These are phyloP conservation scores for Botryotinia globosa DNA, from an alignment of 2,329 filamentous ascomycete genomes.

Conservation along the genomic window DNA sequence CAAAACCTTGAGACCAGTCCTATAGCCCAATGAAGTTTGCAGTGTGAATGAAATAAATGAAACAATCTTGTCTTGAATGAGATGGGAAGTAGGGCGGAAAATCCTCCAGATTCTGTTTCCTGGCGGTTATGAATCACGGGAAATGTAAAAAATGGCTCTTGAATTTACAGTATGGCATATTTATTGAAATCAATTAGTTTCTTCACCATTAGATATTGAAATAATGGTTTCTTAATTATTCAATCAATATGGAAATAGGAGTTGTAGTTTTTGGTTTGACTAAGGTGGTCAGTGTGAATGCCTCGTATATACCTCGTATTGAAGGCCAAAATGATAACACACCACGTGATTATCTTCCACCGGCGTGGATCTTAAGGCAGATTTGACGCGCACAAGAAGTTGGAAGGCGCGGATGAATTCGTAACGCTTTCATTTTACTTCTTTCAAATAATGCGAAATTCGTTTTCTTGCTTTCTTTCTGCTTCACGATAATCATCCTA, in stretches of 20 bases:
- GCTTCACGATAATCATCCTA: neutral
- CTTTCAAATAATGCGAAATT: neutral
- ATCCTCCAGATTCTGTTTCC: neutral
- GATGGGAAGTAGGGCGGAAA: neutral
- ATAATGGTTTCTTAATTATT: neutral
- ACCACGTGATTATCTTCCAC: neutral
- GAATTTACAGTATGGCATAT: neutral
- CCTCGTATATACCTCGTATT: neutral
- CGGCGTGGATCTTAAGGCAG: slow-evolving; percentile 13
- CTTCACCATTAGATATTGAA: neutral
- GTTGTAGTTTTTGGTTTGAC: neutral
- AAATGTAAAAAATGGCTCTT: neutral
- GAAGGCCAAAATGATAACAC: neutral
- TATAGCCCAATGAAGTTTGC: neutral
- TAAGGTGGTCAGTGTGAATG: neutral
- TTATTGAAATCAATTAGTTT: neutral
- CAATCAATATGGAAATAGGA: neutral
- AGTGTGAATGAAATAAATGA: neutral
- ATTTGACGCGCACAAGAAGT: slow-evolving; percentile 10
- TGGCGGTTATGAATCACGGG: neutral
- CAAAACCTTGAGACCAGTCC: neutral
- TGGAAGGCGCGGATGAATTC: slow-evolving; percentile 15
- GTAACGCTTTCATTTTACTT: slow-evolving; percentile 4
- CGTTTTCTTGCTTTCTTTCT: neutral
- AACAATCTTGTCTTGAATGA: neutral